phyloP scores from a whole-genome alignment of 441 rosid genomes.

The Populus trichocarpa region DNA sequence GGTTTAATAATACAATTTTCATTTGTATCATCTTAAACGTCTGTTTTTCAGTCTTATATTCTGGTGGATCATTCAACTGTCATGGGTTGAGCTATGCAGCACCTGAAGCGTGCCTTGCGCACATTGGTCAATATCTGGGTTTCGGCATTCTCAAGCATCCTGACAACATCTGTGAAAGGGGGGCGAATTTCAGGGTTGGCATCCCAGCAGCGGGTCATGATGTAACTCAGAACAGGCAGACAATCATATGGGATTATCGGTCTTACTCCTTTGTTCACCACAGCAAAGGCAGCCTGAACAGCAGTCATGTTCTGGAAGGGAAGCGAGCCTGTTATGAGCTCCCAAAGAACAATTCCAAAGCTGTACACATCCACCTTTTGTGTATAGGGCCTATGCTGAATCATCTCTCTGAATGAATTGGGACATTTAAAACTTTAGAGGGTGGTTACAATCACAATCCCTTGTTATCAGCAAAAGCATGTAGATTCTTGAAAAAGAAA shows the following conservation, averaged over 20 bases:
- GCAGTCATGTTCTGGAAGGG: slow-evolving; percentile 98
- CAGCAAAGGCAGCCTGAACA: slow-evolving; percentile 98
- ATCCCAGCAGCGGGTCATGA: slow-evolving; percentile 98
- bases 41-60: slow-evolving; percentile 21
- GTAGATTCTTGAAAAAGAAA: background rate
- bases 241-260: slow-evolving; percentile 83
- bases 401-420: slow-evolving; percentile 78
- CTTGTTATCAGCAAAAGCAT: background rate
- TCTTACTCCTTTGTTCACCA: slow-evolving; percentile 86
- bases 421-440: too few species aligned
- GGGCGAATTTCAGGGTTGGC: slow-evolving; percentile 88
- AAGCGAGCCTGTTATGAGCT: slow-evolving; percentile 80
- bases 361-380: slow-evolving; percentile 96
- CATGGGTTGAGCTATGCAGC: slow-evolving; percentile 90
- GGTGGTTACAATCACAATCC: background rate
- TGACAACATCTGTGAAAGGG: slow-evolving; percentile 72
- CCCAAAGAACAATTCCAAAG: slow-evolving; percentile 97
- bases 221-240: slow-evolving; percentile 70
- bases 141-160: slow-evolving; percentile 82
- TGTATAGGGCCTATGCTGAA: slow-evolving; percentile 92
- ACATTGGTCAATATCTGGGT: slow-evolving; percentile 80
- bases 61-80: slow-evolving; percentile 58
- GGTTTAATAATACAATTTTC: slow-evolving; percentile 22
- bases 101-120: slow-evolving; percentile 96
- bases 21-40: slow-evolving; percentile 29